These are phyloP conservation scores for Ganoderma lucidum DNA, from an alignment of 1,284 basidiomycete species.

Conservation along the genomic window DNA sequence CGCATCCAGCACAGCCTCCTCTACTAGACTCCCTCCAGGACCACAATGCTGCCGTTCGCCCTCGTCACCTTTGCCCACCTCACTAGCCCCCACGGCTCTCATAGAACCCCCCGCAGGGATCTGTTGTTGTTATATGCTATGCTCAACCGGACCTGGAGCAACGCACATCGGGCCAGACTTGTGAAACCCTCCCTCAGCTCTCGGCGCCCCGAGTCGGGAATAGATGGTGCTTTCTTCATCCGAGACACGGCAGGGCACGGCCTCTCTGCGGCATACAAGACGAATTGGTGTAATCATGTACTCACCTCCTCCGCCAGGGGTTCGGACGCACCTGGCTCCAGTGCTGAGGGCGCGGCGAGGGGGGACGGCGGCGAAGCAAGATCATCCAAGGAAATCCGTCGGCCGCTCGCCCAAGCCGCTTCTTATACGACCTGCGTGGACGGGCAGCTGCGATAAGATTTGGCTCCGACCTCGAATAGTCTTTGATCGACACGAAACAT, in stretches of 20 bases:
- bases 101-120: not conserved
- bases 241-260: not conserved
- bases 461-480: not conserved
- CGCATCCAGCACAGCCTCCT: not conserved
- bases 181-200: not conserved
- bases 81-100: not conserved
- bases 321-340: not conserved
- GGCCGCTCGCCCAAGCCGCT: not conserved
- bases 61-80: not conserved
- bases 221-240: not conserved
- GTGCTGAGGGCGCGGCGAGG: not conserved
- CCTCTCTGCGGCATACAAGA: not conserved
- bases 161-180: not conserved
- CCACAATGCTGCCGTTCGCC: not conserved
- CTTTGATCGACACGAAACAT: conserved; percentile 3
- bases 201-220: not conserved
- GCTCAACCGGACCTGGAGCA: not conserved
- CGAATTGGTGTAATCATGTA: not conserved
- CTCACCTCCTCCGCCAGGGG: conserved; percentile 1
- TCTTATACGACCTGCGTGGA: conserved; percentile 5
- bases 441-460: not conserved
- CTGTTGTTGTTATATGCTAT: not conserved
- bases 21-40: not conserved
- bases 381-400: not conserved
- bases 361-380: not conserved